Evolutionary conservation across 2,329 filamentous ascomycete species (phyloP).

Genomic region (Pseudocercospora fuligena): DNA sequence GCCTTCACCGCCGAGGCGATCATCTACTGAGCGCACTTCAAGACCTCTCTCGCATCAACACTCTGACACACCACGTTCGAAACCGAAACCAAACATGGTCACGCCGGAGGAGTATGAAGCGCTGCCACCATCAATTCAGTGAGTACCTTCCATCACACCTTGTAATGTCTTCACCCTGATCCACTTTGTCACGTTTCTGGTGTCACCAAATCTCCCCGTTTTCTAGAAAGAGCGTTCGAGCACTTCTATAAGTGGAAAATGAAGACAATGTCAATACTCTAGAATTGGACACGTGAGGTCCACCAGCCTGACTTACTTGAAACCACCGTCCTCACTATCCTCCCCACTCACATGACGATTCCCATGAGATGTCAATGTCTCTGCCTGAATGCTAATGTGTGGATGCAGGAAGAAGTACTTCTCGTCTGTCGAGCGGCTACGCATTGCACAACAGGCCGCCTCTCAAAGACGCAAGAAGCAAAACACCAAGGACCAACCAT

Average conservation of each 20-base stretch:
- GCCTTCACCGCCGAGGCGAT: conserved; percentile 9
- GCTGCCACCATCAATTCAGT: conserved; percentile 51
- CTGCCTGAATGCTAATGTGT: conserved; percentile 24
- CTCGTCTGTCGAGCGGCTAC: conserved; percentile 71
- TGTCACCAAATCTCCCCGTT: not conserved
- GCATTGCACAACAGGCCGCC: conserved; percentile 62
- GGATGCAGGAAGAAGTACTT: conserved; percentile 67
- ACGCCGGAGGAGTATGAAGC: conserved; percentile 47
- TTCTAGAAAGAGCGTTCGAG: conserved; percentile 7
- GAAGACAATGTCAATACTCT: not conserved
- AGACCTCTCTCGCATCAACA: not conserved
- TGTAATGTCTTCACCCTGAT: not conserved
- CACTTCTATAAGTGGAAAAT: not conserved
- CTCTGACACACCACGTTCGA: conserved; percentile 13
- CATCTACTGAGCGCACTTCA: conserved; percentile 1
- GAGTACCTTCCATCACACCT: conserved; percentile 34
- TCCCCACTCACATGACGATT: conserved; percentile 14
- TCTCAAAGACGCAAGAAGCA: conserved; percentile 38
- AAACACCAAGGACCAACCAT: conserved; percentile 21
- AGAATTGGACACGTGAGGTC: conserved; percentile 6
- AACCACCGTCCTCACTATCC: conserved; percentile 18
- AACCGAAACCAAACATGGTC: conserved; percentile 29
- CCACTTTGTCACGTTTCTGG: not conserved
- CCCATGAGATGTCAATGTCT: conserved; percentile 6
- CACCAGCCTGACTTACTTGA: conserved; percentile 15